Base-by-base conservation (phyloP, 306 rosid genomes). In the Benincasa hispida region DNA sequence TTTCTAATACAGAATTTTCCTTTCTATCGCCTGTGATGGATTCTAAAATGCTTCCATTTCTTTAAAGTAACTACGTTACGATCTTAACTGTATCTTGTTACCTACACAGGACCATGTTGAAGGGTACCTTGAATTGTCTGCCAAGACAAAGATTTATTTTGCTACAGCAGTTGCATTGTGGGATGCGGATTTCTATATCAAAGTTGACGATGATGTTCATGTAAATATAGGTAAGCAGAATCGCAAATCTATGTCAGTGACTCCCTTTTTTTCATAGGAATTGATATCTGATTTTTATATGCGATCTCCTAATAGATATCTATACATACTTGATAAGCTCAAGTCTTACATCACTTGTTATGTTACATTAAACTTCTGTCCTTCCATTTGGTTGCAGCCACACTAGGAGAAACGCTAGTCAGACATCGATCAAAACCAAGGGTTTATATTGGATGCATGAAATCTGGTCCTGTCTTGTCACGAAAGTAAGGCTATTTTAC, bases 151-250 rank as follows among this genome's bases (percentile, higher is more conserved):
- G 86, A 86, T 84, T 77, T 95, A 95, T 84, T 95, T 95, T 80
- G 86, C 92, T 47, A 85, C 96, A 76, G 99, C 99, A 65, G 93
- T 88, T 80, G 82, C 85, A 55, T 85, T 82, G 70, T 95, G 99
- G 98, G 99, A 95, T 89, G 99, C 98, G 47, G 98, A 95, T 76
- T 95, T 95, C 80, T 95, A 95, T 66, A 90, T 95, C 85, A 95
- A 95, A 84, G 99, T 92, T 75, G 99, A 95, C 54, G 99, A 95
- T 11, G 99, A 95, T 77, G 96, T 95, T 79, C 99, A 95, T 78
- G 98, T 92, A 79, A 95, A 95, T 88, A 92, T 95, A 72, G 99
- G 99, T 92, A 85, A 87, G 48, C 57, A 61, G 19, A 21, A 22
- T 59, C 6, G 14, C 21, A 7, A 50, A 70, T 69, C 57, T 45